These are phyloP conservation scores for Populus hybrid DNA, from an alignment of 441 rosid species.

Conservation along the genomic window DNA sequence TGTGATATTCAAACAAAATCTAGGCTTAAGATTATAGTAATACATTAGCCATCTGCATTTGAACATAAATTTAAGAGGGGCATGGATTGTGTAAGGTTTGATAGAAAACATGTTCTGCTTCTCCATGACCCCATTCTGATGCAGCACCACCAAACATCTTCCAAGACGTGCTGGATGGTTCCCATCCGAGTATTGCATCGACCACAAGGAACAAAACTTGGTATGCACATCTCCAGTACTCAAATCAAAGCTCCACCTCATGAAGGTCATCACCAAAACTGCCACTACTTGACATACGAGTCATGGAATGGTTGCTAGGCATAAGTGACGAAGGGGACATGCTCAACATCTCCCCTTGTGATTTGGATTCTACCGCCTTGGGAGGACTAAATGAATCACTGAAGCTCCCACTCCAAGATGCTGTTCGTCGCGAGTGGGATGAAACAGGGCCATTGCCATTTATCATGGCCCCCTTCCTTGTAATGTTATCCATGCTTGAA, in stretches of 20 bases:
- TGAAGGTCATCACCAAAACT: conserved; percentile 79
- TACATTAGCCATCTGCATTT: conserved; percentile 22
- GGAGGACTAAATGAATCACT: conserved; percentile 37
- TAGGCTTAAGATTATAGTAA: conserved; percentile 11
- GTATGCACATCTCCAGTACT: conserved; percentile 48
- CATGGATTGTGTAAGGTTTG: background rate
- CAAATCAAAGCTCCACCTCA: conserved; percentile 72
- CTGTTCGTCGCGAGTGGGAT: conserved; percentile 62
- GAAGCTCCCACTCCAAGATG: conserved; percentile 90
- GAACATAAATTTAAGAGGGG: conserved; percentile 9
- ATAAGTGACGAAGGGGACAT: conserved; percentile 35
- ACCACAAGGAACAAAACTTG: conserved; percentile 41
- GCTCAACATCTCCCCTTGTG: conserved; percentile 36
- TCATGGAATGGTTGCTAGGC: conserved; percentile 25
- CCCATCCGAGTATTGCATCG: conserved; percentile 20
- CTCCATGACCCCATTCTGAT: conserved; percentile 12
- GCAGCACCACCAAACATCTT: conserved; percentile 13
- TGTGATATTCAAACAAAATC: conserved; percentile 15
- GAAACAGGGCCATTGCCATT: conserved; percentile 30
- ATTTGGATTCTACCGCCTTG: conserved; percentile 24
- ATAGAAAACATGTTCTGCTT: conserved; percentile 13
- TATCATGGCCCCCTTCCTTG: conserved; percentile 23
- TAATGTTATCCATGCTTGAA: conserved; percentile 74
- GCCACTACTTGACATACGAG: conserved; percentile 35
- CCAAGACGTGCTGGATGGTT: conserved; percentile 17